Conservation (phyloP, 371 early-diverging fungal genomes). For the Apophysomyces sp. region DNA sequence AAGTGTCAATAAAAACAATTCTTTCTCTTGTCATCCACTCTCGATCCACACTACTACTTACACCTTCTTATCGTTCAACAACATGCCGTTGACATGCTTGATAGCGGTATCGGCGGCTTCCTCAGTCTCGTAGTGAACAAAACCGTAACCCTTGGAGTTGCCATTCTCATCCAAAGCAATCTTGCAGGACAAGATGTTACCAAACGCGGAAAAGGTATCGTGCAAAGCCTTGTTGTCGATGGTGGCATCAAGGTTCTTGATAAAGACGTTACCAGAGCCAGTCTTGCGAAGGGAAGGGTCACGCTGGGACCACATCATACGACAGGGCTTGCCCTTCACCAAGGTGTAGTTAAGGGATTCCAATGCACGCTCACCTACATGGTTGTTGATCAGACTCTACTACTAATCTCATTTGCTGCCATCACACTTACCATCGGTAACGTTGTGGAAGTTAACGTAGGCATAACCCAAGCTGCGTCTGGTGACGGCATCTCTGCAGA, state of each 20-base stretch:
- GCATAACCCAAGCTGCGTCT: conserved; percentile 96
- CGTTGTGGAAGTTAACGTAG: conserved; percentile 93
- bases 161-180: conserved; percentile 82
- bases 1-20: not conserved
- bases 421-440: conserved; percentile 67
- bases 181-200: conserved; percentile 92
- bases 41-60: conserved; percentile 12
- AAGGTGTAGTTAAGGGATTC: conserved; percentile 92
- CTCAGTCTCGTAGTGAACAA: conserved; percentile 90
- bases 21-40: not conserved
- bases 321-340: conserved; percentile 92
- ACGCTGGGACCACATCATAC: conserved; percentile 99
- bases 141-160: conserved; percentile 90
- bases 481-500: conserved; percentile 96
- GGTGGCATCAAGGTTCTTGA: conserved; percentile 96
- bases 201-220: conserved; percentile 95
- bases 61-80: conserved; percentile 88
- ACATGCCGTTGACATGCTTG: conserved; percentile 89
- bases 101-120: conserved; percentile 90
- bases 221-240: conserved; percentile 96
- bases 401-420: no score
- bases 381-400: conserved; percentile 1
- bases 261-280: conserved; percentile 97
- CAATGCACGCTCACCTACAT: conserved; percentile 83
- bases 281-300: conserved; percentile 93